Evolutionary conservation across 768 basidiomycete genomes (phyloP).

Genomic region (Phaeolepiota aurea): DNA sequence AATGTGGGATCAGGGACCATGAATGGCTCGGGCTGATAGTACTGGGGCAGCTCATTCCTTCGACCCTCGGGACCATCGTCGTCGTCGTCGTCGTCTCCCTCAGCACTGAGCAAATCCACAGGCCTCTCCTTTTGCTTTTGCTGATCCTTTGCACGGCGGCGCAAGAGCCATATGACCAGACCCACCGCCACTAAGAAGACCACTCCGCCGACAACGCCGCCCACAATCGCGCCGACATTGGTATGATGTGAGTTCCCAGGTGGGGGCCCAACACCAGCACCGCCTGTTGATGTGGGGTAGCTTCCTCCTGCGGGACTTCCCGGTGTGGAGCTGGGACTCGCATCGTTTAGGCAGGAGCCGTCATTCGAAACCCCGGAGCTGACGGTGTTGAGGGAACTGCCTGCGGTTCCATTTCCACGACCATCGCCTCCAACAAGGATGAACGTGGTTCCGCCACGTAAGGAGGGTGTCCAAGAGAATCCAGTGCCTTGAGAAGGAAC

Average conservation of each 20-base stretch:
- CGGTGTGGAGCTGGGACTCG: conserved; percentile 71
- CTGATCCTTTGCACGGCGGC: conserved; percentile 32
- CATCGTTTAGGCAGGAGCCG: conserved; percentile 43
- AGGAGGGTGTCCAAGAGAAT: conserved; percentile 58
- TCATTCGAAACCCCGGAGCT: conserved; percentile 39
- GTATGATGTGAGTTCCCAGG: conserved; percentile 13
- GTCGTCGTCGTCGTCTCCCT: conserved; percentile 45
- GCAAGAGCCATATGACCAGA: conserved; percentile 38
- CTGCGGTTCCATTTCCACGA: conserved; percentile 60
- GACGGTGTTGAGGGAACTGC: conserved; percentile 53
- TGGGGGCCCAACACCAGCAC: conserved; percentile 17
- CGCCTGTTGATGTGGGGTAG: conserved; percentile 49
- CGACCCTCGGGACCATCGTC: conserved; percentile 8
- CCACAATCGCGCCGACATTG: conserved; percentile 43
- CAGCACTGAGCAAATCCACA: conserved; percentile 58
- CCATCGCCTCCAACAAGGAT: conserved; percentile 60
- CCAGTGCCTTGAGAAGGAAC: conserved; percentile 44
- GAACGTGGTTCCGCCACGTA: conserved; percentile 59
- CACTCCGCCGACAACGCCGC: conserved; percentile 52
- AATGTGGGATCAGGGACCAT: conserved; percentile 57
- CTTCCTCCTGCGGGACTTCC: conserved; percentile 69
- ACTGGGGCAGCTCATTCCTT: conserved; percentile 52
- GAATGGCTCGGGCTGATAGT: conserved; percentile 72
- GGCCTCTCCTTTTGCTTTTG: conserved; percentile 44
- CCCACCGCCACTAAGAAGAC: conserved; percentile 31